Evolutionary conservation across 208 protist species (phyloP).

Genomic region (Jaenimonas drosophilae): DNA sequence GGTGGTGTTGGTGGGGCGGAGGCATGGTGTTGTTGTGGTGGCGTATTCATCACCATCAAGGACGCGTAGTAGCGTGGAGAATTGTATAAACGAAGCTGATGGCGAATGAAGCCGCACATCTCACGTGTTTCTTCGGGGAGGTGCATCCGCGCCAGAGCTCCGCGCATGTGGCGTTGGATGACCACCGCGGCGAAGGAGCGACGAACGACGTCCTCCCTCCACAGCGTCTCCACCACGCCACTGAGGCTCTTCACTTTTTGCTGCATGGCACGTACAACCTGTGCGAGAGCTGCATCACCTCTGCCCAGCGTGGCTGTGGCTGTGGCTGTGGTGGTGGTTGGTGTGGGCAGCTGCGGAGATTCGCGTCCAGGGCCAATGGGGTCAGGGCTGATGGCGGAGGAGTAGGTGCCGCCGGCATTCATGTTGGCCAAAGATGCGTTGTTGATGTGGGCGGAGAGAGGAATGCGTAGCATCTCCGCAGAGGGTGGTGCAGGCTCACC

Average conservation of each 20-base stretch:
- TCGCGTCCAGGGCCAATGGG: too few species aligned
- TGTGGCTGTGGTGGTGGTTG: too few species aligned
- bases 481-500: too few species aligned
- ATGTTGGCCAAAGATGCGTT: too few species aligned
- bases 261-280: constrained; percentile 59
- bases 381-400: too few species aligned
- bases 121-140: constrained; percentile 22
- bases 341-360: too few species aligned
- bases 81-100: constrained; percentile 17
- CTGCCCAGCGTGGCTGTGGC: too few species aligned
- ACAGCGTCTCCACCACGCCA: constrained; percentile 55
- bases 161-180: constrained; percentile 52
- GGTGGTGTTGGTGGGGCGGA: not conserved
- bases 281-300: too few species aligned
- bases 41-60: not conserved
- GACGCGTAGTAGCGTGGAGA: not conserved
- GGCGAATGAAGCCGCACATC: constrained; percentile 24
- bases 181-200: constrained; percentile 37
- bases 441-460: too few species aligned
- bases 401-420: too few species aligned
- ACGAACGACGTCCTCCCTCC: constrained; percentile 44
- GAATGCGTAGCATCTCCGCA: too few species aligned
- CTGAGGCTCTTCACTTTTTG: constrained; percentile 52
- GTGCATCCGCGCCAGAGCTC: constrained; percentile 26
- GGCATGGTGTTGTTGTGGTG: not conserved